phyloP scores from a whole-genome alignment of 352 stramenopile genomes.

The Pythium periplocum region DNA sequence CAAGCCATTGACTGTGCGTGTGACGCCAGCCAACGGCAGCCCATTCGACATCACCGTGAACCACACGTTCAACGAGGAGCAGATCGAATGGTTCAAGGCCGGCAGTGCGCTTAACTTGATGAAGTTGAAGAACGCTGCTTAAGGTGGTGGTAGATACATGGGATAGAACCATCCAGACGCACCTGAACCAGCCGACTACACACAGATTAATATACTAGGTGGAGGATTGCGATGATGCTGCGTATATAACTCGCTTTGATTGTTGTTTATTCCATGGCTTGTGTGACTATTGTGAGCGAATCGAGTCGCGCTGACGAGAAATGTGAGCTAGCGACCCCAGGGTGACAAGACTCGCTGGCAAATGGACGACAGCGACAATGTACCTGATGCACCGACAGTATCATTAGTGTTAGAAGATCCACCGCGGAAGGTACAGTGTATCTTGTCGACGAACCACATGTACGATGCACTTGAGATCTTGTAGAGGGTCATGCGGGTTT shows the following conservation, averaged over 20 bases:
- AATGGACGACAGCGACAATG: conserved; percentile 16
- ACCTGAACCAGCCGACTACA: too few species aligned
- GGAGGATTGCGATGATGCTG: conserved; percentile 8
- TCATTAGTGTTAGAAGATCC: too few species aligned
- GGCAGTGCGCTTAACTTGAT: conserved; percentile 93
- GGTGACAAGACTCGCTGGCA: conserved; percentile 9
- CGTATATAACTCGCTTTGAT: conserved; percentile 7
- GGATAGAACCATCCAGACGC: too few species aligned
- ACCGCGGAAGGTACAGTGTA: background rate
- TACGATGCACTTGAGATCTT: conserved; percentile 24
- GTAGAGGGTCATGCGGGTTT: conserved; percentile 45
- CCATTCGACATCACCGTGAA: conserved; percentile 89
- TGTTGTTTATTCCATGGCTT: background rate
- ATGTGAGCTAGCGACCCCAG: conserved; percentile 13
- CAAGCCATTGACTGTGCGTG: conserved; percentile 82
- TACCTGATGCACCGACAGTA: conserved; percentile 7
- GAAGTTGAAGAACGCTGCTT: conserved; percentile 84
- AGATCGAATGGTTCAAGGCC: conserved; percentile 95
- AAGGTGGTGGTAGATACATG: conserved; percentile 2
- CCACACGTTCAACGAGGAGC: conserved; percentile 94
- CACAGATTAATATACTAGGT: conserved; percentile 15
- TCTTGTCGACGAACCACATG: conserved; percentile 33
- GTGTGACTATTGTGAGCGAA: background rate
- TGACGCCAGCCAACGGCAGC: conserved; percentile 59
- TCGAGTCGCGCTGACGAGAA: conserved; percentile 6